Conservation (phyloP, 352 stramenopile species). For the Plasmopara halstedii region DNA sequence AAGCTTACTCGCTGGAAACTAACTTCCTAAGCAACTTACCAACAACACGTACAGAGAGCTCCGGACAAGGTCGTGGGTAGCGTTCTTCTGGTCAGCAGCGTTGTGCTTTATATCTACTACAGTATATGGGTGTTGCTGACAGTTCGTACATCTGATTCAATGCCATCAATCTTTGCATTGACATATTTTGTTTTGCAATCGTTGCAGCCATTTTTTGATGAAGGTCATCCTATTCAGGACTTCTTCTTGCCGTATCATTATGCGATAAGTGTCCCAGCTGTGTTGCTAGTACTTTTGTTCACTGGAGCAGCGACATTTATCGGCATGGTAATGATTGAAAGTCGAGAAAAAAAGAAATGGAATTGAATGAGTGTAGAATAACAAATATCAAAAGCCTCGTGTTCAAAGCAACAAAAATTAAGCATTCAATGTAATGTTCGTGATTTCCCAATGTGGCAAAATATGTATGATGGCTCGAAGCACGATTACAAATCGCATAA, state of each 20-base stretch:
- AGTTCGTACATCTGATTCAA: conserved; percentile 27
- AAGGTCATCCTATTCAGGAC: conserved; percentile 63
- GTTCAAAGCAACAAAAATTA: no score
- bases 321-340: conserved; percentile 85
- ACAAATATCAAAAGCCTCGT: no score
- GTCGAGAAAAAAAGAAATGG: conserved; percentile 73
- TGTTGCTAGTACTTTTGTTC: conserved; percentile 83
- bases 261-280: conserved; percentile 79
- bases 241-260: conserved; percentile 88
- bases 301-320: conserved; percentile 80
- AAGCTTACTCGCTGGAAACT: background rate
- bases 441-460: no score
- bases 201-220: conserved; percentile 81
- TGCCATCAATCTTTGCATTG: background rate
- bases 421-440: no score
- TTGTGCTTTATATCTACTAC: conserved; percentile 89
- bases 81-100: conserved; percentile 68
- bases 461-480: no score
- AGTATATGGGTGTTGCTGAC: conserved; percentile 86
- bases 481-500: no score
- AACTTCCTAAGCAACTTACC: background rate
- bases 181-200: background rate
- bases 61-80: conserved; percentile 75
- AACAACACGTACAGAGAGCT: conserved; percentile 29
- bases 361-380: conserved; percentile 14